These are phyloP conservation scores for Chalciporus sp. DNA, from an alignment of 1,284 basidiomycete genomes.

Conservation along the genomic window DNA sequence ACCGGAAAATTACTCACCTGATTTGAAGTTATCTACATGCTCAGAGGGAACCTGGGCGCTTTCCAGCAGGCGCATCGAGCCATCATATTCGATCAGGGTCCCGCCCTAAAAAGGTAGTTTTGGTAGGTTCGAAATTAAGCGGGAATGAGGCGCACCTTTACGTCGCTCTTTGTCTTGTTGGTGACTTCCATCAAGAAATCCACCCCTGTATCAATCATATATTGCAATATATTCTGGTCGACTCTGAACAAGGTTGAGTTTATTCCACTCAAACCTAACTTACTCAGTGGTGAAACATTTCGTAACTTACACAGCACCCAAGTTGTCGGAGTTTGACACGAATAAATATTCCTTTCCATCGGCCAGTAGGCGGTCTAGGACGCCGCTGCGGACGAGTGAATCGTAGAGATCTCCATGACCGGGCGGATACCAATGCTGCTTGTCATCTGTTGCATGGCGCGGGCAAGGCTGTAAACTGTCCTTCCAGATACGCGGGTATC, in stretches of 20 bases:
- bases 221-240: slow-evolving; percentile 83
- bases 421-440: slow-evolving; percentile 98
- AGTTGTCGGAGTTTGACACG: slow-evolving; percentile 98
- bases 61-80: slow-evolving; percentile 92
- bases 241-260: slow-evolving; percentile 49
- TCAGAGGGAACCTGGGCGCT: slow-evolving; percentile 98
- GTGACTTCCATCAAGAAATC: slow-evolving; percentile 99
- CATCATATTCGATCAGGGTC: slow-evolving; percentile 97
- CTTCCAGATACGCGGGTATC: slow-evolving; percentile 95
- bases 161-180: slow-evolving; percentile 99
- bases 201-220: slow-evolving; percentile 86
- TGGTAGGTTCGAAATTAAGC: no score
- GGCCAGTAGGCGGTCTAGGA: slow-evolving; percentile 91
- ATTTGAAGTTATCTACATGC: slow-evolving; percentile 99
- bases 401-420: slow-evolving; percentile 99
- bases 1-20: slow-evolving; percentile 28
- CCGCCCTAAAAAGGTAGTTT: slow-evolving; percentile 76
- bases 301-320: slow-evolving; percentile 89
- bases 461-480: slow-evolving; percentile 90
- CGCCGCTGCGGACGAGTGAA: slow-evolving; percentile 91
- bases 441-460: slow-evolving; percentile 81
- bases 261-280: background rate
- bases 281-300: background rate
- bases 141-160: slow-evolving; percentile 40
- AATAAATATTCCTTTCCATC: slow-evolving; percentile 99